Evolutionary conservation across 2,329 filamentous ascomycete genomes (phyloP).

Genomic region (Neofusicoccum laricinum): DNA sequence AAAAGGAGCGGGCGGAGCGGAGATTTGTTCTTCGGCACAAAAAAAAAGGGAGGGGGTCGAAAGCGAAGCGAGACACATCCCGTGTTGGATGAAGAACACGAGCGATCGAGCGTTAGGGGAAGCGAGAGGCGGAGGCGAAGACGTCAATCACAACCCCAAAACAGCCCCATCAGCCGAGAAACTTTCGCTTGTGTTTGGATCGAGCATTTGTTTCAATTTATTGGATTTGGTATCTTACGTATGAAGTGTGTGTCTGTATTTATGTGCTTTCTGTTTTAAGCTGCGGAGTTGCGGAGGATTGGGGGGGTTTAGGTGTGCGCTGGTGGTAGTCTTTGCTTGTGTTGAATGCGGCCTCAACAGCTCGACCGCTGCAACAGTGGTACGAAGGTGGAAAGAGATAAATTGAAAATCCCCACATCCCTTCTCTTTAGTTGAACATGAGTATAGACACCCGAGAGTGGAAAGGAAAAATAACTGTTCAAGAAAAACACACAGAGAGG

Average conservation of each 20-base stretch:
- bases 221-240: slow-evolving; percentile 10
- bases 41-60: background rate
- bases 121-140: background rate
- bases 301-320: background rate
- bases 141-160: background rate
- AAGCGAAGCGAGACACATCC: slow-evolving; percentile 8
- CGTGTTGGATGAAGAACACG: background rate
- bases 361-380: background rate
- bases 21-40: background rate
- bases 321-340: background rate
- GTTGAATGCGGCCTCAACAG: background rate
- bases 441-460: slow-evolving; percentile 4
- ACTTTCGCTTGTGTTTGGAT: background rate
- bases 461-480: background rate
- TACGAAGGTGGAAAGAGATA: background rate
- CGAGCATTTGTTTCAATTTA: background rate
- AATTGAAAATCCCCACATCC: background rate
- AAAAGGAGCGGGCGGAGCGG: background rate
- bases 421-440: slow-evolving; percentile 13
- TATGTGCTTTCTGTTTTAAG: background rate
- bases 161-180: background rate
- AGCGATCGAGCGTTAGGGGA: background rate
- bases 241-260: background rate
- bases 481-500: background rate
- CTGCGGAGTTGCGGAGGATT: background rate